Conservation (phyloP, 192 early-diverging fungal genomes). For the Coemansia sp. region DNA sequence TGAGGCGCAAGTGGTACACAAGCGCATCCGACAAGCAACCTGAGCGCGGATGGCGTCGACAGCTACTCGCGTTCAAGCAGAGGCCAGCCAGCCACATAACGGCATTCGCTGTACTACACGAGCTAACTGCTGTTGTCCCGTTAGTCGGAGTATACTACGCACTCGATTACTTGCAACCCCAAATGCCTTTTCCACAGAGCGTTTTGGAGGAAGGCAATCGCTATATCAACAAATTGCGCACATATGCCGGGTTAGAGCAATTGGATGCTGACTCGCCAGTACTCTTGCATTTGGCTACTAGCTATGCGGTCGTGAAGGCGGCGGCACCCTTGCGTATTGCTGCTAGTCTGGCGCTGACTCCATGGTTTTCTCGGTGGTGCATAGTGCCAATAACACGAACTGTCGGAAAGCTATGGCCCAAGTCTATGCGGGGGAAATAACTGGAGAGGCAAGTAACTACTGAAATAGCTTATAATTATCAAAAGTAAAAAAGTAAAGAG, state of each 20-base stretch:
- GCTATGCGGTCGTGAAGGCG: constrained; percentile 85
- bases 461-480: background rate
- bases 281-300: constrained; percentile 74
- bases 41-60: constrained; percentile 21
- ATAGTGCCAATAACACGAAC: constrained; percentile 28
- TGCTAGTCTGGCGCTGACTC: constrained; percentile 39
- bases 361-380: constrained; percentile 25
- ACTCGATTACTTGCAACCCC: constrained; percentile 58
- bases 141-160: constrained; percentile 73
- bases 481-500: background rate
- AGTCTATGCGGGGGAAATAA: background rate
- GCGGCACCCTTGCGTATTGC: constrained; percentile 39
- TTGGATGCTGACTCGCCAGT: constrained; percentile 49
- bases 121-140: constrained; percentile 85
- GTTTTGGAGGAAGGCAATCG: constrained; percentile 62
- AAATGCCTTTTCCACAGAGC: constrained; percentile 70
- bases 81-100: constrained; percentile 71
- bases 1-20: background rate
- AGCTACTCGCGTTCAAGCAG: constrained; percentile 59
- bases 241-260: constrained; percentile 50
- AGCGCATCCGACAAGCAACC: background rate
- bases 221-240: constrained; percentile 62
- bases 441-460: background rate
- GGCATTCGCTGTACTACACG: constrained; percentile 84
- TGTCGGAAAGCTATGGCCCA: background rate